Conservation (phyloP, 139 green algal species). For the Bryopsis sp. region DNA sequence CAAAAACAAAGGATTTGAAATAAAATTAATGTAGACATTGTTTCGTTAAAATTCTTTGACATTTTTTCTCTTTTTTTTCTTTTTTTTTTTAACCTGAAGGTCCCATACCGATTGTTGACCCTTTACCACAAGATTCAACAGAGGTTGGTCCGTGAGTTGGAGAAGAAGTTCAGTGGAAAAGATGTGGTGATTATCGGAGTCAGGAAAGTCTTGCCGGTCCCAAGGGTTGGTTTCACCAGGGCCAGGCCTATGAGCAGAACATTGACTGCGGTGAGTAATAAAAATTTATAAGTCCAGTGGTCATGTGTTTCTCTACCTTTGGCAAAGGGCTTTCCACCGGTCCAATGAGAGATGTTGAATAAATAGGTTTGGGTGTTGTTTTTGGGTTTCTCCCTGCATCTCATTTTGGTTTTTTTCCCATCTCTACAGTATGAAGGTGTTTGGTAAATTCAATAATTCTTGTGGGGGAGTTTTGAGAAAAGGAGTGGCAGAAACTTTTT, state of each 20-base stretch:
- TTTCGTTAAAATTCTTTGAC: neutral
- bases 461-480: no score
- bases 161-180: conserved; percentile 99
- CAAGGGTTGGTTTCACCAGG: conserved; percentile 25
- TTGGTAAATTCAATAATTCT: no score
- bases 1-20: no score
- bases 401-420: no score
- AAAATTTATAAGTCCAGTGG: neutral
- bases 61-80: neutral
- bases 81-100: conserved; percentile 28
- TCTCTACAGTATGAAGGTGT: no score
- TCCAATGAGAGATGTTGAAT: no score
- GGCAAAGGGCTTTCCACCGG: no score
- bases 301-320: no score
- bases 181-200: conserved; percentile 96
- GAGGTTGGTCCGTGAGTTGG: conserved; percentile 94
- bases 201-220: conserved; percentile 82
- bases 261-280: conserved; percentile 72
- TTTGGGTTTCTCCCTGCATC: no score
- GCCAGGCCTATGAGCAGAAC: conserved; percentile 81
- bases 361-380: no score
- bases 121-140: conserved; percentile 97
- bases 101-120: conserved; percentile 96
- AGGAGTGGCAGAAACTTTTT: no score
- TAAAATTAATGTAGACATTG: no score